These are phyloP conservation scores for Cucumis hystrix DNA, from an alignment of 306 rosid genomes.

Conservation along the genomic window DNA sequence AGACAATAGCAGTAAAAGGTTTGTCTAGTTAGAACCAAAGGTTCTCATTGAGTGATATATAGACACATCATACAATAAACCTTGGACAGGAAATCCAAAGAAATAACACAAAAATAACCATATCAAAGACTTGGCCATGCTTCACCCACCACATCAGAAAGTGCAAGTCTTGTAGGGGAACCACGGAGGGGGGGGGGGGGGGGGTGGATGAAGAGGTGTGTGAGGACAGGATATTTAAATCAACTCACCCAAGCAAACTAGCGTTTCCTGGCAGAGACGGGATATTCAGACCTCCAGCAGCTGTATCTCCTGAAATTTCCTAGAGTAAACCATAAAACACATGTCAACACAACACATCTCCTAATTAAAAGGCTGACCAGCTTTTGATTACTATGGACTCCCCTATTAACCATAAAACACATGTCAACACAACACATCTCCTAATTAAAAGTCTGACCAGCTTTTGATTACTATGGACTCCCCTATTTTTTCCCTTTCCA, in stretches of 20 bases:
- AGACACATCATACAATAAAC: not conserved
- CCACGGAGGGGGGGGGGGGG: not conserved
- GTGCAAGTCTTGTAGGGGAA: not conserved
- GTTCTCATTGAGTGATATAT: not conserved
- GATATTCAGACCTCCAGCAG: conserved; percentile 34
- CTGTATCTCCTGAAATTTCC: conserved; percentile 55
- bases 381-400: not conserved
- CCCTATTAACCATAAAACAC: not conserved
- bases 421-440: conserved; percentile 1
- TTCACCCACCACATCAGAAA: not conserved
- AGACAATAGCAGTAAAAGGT: not conserved
- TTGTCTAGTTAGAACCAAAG: not conserved
- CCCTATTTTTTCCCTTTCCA: not conserved
- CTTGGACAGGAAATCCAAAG: not conserved
- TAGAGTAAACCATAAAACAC: conserved; percentile 14
- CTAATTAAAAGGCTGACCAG: not conserved
- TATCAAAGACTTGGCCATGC: not conserved
- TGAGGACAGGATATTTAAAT: not conserved
- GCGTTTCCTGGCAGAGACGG: conserved; percentile 73
- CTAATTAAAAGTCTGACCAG: not conserved
- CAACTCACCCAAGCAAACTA: conserved; percentile 82
- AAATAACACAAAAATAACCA: not conserved
- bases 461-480: not conserved
- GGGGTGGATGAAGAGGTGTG: no score
- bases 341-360: conserved; percentile 1